phyloP scores from a whole-genome alignment of 208 protist genomes.

The Lotmaria passim region DNA sequence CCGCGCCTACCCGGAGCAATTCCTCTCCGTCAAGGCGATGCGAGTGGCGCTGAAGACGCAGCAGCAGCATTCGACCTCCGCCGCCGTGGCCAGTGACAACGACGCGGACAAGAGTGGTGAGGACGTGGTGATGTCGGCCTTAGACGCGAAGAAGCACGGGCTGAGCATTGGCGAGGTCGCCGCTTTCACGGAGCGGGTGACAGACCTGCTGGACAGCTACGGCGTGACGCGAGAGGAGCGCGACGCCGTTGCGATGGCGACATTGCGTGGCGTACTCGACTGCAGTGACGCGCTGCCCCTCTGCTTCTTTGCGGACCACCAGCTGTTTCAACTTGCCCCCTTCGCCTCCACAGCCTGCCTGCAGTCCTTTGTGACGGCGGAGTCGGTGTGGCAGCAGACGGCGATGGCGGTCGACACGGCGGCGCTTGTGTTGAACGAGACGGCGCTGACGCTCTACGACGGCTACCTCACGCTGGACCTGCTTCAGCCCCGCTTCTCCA shows the following conservation, averaged over 20 bases:
- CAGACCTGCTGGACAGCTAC: slow-evolving; percentile 52
- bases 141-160: slow-evolving; percentile 64
- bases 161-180: slow-evolving; percentile 46
- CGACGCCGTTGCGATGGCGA: slow-evolving; percentile 42
- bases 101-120: slow-evolving; percentile 1
- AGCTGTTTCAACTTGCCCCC: slow-evolving; percentile 67
- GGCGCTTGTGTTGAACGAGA: slow-evolving; percentile 16
- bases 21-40: slow-evolving; percentile 77
- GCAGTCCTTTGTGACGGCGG: slow-evolving; percentile 42
- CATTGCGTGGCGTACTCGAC: slow-evolving; percentile 43
- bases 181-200: slow-evolving; percentile 42
- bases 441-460: slow-evolving; percentile 48
- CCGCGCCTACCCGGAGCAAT: slow-evolving; percentile 71
- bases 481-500: slow-evolving; percentile 55
- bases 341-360: slow-evolving; percentile 60
- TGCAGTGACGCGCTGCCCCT: slow-evolving; percentile 27
- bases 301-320: slow-evolving; percentile 50
- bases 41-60: slow-evolving; percentile 49
- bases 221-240: slow-evolving; percentile 37
- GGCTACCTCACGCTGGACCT: slow-evolving; percentile 59
- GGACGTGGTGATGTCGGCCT: slow-evolving; percentile 45
- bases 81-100: slow-evolving; percentile 9
- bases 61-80: background rate
- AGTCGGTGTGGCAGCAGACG: slow-evolving; percentile 51
- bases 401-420: slow-evolving; percentile 26